phyloP scores from a whole-genome alignment of 345 rosid species.

The Passiflora organensis region DNA sequence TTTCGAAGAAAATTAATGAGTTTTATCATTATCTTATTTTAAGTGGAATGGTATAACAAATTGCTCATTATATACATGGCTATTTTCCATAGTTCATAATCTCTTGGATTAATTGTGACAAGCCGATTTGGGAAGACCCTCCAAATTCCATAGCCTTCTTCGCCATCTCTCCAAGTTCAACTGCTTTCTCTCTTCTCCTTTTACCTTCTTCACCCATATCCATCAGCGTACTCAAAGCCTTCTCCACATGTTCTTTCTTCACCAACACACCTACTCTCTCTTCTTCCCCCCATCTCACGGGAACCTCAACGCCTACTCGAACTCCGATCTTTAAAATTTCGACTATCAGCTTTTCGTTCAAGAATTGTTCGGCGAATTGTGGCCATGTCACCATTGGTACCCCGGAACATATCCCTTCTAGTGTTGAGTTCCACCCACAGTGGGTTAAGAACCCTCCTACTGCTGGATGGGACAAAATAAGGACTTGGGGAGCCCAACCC shows the following conservation, averaged over 20 bases:
- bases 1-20: no score
- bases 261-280: constrained; percentile 55
- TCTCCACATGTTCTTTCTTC: constrained; percentile 38
- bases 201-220: constrained; percentile 40
- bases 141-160: constrained; percentile 37
- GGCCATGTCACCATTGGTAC: constrained; percentile 90
- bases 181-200: constrained; percentile 39
- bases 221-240: constrained; percentile 45
- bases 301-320: constrained; percentile 48
- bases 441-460: constrained; percentile 73
- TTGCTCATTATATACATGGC: no score
- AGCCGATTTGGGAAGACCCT: constrained; percentile 51
- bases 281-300: constrained; percentile 79
- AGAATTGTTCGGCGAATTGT: constrained; percentile 62
- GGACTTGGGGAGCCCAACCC: constrained; percentile 86
- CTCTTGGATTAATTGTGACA: constrained; percentile 42
- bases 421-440: constrained; percentile 86
- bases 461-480: constrained; percentile 59
- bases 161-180: constrained; percentile 41
- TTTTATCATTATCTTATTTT: no score
- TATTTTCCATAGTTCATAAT: no score
- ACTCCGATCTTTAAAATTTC: constrained; percentile 59
- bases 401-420: constrained; percentile 54
- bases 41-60: no score
- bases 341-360: constrained; percentile 61